Percentiles rank a stretch among this genome's conserved stretches.
phyloP scores from a whole-genome alignment of 768 basidiomycete genomes.

The Suillus luteus region DNA sequence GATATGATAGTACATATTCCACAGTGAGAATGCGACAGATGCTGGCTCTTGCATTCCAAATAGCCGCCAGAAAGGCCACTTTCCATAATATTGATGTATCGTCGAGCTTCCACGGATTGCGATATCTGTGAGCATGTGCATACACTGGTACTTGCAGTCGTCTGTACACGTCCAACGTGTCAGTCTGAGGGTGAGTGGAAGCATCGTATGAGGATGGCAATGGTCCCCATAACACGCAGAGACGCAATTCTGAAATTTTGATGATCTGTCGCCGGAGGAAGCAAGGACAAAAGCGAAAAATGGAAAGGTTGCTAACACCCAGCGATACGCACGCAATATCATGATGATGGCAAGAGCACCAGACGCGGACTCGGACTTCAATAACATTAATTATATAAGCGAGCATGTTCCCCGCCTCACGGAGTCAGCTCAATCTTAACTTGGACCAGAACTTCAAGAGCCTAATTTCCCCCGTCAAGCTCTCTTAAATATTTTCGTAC shows the following conservation, averaged over 20 bases:
- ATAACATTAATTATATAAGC: conserved; percentile 5
- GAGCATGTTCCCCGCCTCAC: neutral
- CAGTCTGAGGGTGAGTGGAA: conserved; percentile 59
- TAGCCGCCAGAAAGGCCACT: conserved; percentile 94
- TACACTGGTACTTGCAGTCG: conserved; percentile 89
- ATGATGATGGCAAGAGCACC: neutral
- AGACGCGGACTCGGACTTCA: neutral
- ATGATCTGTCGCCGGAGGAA: conserved; percentile 38
- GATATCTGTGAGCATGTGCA: conserved; percentile 71
- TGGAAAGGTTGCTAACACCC: conserved; percentile 14
- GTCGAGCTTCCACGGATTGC: conserved; percentile 43
- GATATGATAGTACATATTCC: conserved; percentile 78
- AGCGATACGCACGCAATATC: conserved; percentile 13
- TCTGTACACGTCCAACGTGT: conserved; percentile 88
- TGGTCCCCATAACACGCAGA: conserved; percentile 33
- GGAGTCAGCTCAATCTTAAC: neutral
- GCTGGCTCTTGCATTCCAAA: conserved; percentile 94
- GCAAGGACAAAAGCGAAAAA: conserved; percentile 17
- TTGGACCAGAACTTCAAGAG: conserved; percentile 1
- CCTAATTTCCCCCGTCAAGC: neutral
- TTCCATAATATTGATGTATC: conserved; percentile 87
- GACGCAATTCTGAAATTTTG: conserved; percentile 40
- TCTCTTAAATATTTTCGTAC: neutral
- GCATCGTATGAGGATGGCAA: conserved; percentile 36
- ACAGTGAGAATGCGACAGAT: conserved; percentile 85